phyloP scores from a whole-genome alignment of 176 grass and related monocot genomes.

The Stipa capillata region DNA sequence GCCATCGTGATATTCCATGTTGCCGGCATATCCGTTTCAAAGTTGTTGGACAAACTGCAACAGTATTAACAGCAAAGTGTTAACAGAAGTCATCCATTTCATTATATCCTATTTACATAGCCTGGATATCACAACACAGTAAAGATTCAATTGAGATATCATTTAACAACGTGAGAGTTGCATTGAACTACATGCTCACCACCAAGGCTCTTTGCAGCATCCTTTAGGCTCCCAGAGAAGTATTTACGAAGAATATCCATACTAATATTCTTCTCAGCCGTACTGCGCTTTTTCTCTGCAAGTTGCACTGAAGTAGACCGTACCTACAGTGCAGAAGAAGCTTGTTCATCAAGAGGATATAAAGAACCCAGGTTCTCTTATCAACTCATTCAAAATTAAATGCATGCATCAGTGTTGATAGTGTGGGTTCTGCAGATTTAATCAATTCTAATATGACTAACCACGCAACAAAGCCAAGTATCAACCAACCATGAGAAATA shows the following conservation, averaged over 20 bases:
- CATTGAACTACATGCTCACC: too few species aligned
- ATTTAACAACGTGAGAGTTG: not conserved
- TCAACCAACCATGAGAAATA: not conserved
- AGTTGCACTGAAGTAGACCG: conserved; percentile 32
- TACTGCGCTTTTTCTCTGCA: conserved; percentile 57
- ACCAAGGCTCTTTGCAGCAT: conserved; percentile 83
- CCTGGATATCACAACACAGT: conserved; percentile 3
- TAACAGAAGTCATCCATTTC: not conserved
- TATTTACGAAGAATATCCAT: conserved; percentile 87
- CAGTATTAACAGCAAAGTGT: conserved; percentile 14
- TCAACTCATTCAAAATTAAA: conserved; percentile 1
- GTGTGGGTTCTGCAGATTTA: not conserved
- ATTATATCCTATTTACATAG: not conserved
- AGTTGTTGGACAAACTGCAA: conserved; percentile 95
- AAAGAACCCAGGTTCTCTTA: not conserved
- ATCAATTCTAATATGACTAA: not conserved
- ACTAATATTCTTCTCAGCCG: conserved; percentile 81
- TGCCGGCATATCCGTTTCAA: conserved; percentile 94
- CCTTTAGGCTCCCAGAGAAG: conserved; percentile 87
- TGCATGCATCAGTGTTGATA: not conserved
- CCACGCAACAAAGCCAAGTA: not conserved
- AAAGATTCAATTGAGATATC: not conserved
- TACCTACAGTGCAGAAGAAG: conserved; percentile 31
- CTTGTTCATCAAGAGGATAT: not conserved
- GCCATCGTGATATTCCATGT: conserved; percentile 92